These are phyloP conservation scores for Cylindrotheca fusiformis DNA, from an alignment of 108 stramenopile species.

Conservation along the genomic window DNA sequence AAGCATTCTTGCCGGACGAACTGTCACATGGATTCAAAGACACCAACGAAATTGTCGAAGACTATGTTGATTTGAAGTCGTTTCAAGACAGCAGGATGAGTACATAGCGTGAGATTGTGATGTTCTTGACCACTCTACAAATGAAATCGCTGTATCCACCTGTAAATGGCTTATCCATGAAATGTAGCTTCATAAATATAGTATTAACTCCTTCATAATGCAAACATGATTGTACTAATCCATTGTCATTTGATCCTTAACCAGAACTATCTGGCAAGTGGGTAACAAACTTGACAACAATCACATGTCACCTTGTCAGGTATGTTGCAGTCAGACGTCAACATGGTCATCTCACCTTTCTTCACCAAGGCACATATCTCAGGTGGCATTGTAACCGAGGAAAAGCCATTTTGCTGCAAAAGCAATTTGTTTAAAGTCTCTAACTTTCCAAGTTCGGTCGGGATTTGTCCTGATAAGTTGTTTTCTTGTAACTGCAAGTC, in stretches of 20 bases:
- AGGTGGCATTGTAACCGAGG: conserved; percentile 29
- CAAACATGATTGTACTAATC: neutral
- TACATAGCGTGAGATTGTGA: neutral
- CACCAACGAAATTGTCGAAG: conserved; percentile 28
- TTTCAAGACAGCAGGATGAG: neutral
- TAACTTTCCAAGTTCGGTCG: conserved; percentile 30
- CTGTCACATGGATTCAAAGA: conserved; percentile 15
- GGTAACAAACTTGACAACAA: conserved; percentile 19
- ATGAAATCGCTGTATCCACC: neutral
- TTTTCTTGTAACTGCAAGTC: conserved; percentile 21
- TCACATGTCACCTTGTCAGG: conserved; percentile 15
- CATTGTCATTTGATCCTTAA: neutral
- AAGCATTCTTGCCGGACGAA: conserved; percentile 45
- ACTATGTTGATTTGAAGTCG: conserved; percentile 10
- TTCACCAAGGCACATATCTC: conserved; percentile 19
- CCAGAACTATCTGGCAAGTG: neutral
- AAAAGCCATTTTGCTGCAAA: conserved; percentile 27
- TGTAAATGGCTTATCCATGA: neutral
- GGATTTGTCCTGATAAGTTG: conserved; percentile 31
- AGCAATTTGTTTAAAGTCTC: conserved; percentile 13
- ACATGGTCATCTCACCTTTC: neutral
- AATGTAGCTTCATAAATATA: neutral
- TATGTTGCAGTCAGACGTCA: conserved; percentile 20
- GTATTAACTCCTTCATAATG: neutral
- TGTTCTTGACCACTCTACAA: no score